phyloP scores from a whole-genome alignment of 192 early-diverging fungal genomes.

The Geranomyces michiganensis region DNA sequence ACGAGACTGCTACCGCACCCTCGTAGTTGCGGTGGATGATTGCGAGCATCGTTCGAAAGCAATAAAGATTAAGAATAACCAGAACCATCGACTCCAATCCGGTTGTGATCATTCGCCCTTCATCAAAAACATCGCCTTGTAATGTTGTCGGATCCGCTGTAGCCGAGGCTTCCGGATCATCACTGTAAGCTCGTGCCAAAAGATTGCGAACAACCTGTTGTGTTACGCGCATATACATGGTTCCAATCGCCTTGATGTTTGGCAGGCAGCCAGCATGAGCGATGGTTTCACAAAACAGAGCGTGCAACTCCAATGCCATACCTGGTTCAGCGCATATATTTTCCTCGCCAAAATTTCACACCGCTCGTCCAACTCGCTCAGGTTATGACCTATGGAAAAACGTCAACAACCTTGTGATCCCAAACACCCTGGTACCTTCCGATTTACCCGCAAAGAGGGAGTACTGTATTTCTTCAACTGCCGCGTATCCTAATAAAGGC shows the following conservation, averaged over 20 bases:
- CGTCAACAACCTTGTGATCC: no score
- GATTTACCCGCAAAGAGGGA: constrained; percentile 20
- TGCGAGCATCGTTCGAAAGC: background rate
- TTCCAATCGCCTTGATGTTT: constrained; percentile 30
- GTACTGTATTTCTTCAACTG: constrained; percentile 31
- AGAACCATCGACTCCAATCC: constrained; percentile 4
- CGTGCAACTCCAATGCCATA: no score
- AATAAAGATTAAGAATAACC: constrained; percentile 2
- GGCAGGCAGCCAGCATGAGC: no score
- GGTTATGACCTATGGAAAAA: background rate
- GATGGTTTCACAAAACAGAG: no score
- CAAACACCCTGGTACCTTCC: no score
- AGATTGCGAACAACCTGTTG: constrained; percentile 38
- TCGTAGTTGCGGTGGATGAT: constrained; percentile 13
- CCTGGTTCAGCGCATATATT: constrained; percentile 29
- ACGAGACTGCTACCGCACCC: background rate
- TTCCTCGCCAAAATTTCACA: constrained; percentile 8
- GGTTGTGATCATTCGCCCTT: constrained; percentile 12
- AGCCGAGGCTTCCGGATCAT: background rate
- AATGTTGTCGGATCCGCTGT: constrained; percentile 8
- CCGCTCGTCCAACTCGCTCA: constrained; percentile 19
- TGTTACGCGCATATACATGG: constrained; percentile 33
- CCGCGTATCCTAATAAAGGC: constrained; percentile 23
- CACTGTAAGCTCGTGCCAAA: background rate
- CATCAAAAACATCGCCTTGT: constrained; percentile 28